Evolutionary conservation across 2,329 filamentous ascomycete species (phyloP).

Genomic region (Xylariaceae sp.): DNA sequence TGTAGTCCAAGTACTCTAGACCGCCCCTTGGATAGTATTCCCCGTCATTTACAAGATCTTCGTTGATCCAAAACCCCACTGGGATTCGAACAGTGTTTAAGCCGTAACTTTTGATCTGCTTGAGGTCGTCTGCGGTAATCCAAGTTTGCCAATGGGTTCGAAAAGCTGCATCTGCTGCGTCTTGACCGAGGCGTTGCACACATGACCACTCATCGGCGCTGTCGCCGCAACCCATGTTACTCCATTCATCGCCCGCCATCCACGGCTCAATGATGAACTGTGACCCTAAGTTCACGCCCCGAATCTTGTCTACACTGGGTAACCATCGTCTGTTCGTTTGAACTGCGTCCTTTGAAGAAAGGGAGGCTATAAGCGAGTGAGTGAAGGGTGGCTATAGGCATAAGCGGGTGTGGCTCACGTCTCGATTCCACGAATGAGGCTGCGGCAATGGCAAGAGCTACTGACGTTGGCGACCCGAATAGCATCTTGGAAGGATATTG

Average conservation of each 20-base stretch:
- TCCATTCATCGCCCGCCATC: conserved; percentile 53
- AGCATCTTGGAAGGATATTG: conserved; percentile 13
- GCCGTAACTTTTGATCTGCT: conserved; percentile 51
- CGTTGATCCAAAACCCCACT: conserved; percentile 58
- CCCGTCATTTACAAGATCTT: conserved; percentile 51
- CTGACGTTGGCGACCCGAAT: not conserved
- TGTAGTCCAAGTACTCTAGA: conserved; percentile 51
- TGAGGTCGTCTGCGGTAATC: conserved; percentile 53
- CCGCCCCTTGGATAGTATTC: conserved; percentile 52
- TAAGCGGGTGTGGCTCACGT: not conserved
- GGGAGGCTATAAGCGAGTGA: conserved; percentile 6
- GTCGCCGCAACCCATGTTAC: conserved; percentile 52
- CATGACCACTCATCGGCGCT: conserved; percentile 55
- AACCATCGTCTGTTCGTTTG: conserved; percentile 19
- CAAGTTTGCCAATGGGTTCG: conserved; percentile 55
- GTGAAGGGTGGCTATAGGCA: not conserved
- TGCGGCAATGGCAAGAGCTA: conserved; percentile 10
- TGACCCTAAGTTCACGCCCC: conserved; percentile 58
- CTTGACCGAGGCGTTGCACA: conserved; percentile 52
- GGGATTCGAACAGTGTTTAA: conserved; percentile 58
- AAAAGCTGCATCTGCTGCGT: conserved; percentile 52
- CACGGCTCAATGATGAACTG: conserved; percentile 60
- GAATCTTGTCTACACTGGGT: conserved; percentile 30
- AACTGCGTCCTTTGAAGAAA: not conserved
- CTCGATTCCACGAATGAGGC: conserved; percentile 21